Evolutionary conservation across 768 basidiomycete genomes (phyloP), one percentile per base, ranked within the genome.

Genomic region (Lentinula sp.): DNA sequence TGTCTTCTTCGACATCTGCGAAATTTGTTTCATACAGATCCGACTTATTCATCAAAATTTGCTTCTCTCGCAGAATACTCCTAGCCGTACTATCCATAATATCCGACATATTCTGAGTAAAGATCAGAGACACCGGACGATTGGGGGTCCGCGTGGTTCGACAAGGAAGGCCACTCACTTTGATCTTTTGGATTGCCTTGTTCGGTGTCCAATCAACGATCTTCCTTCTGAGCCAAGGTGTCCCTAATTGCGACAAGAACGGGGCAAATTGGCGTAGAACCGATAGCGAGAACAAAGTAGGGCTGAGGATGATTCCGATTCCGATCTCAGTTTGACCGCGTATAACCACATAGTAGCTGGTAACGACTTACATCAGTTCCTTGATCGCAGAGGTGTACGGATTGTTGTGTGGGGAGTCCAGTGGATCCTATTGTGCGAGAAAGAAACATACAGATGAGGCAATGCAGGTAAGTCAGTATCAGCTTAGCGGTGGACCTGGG

Each of bases 211-310:
- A 71, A 35, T 80, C 77, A 7, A 81, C 77, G 23, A 83, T 48
- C 63, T 70, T 73, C 58, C 81, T 71, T 15, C 81, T 71, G 61
- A 83, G 72, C 37, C 67, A 68, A 4, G 81, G 67, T 2, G 79
- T 65, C 0, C 82, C 80, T 0, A 83, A 66, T 35, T 70, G 71
- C 5, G 73, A 70, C 0, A 82, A 65, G 60, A 78, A 74, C 0
- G 81, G 82, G 0, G 80, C 74, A 61, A 81, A 75, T 57, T 77
- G 78, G 6, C 80, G 75, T 16, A 77, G 71, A 42, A 82, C 69
- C n/a, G 76, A 73, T 4, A 82, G 69, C 6, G 71, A 75, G 62
- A 79, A 78, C 16, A 81, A 65, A 1, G 77, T 78, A 1, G 82
- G 80, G 18, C 81, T 83, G 54, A 13, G 23, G n/a, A 53, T 10